Conservation (phyloP, 768 basidiomycete genomes). For the Auricularia sp. region DNA sequence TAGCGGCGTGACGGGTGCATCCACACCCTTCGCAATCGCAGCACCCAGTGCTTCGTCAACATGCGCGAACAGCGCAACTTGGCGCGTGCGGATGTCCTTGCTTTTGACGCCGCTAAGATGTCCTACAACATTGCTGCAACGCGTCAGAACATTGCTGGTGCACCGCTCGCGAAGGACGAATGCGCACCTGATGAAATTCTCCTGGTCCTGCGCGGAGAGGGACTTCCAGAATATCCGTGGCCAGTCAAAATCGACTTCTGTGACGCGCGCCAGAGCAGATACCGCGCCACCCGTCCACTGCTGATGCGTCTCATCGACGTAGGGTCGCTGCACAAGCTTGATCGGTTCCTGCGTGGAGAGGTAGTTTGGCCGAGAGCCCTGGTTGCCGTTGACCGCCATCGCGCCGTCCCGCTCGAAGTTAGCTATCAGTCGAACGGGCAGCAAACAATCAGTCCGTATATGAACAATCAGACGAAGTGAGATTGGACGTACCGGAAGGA, state of each 20-base stretch:
- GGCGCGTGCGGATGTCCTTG: conserved; percentile 33
- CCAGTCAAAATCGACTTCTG: conserved; percentile 76
- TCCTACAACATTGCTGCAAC: conserved; percentile 56
- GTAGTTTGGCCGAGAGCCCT: conserved; percentile 28
- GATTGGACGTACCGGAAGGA: conserved; percentile 24
- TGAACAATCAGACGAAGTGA: not conserved
- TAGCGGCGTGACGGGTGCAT: not conserved
- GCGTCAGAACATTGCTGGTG: conserved; percentile 28
- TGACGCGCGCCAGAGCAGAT: conserved; percentile 25
- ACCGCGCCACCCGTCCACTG: conserved; percentile 34
- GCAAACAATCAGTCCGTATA: not conserved
- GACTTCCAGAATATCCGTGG: conserved; percentile 59
- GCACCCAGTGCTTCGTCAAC: conserved; percentile 27
- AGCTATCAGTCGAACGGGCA: conserved; percentile 13
- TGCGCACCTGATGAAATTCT: conserved; percentile 24
- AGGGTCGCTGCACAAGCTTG: conserved; percentile 24
- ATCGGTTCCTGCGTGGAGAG: conserved; percentile 27
- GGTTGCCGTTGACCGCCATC: conserved; percentile 28
- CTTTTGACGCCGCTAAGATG: conserved; percentile 57
- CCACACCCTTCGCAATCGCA: conserved; percentile 17
- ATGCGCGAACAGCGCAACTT: conserved; percentile 28
- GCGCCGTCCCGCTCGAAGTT: conserved; percentile 31
- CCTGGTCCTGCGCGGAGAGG: conserved; percentile 53
- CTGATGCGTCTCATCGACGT: conserved; percentile 31
- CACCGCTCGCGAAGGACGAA: not conserved